phyloP scores from a whole-genome alignment of 768 basidiomycete genomes.

The Russula abietina region DNA sequence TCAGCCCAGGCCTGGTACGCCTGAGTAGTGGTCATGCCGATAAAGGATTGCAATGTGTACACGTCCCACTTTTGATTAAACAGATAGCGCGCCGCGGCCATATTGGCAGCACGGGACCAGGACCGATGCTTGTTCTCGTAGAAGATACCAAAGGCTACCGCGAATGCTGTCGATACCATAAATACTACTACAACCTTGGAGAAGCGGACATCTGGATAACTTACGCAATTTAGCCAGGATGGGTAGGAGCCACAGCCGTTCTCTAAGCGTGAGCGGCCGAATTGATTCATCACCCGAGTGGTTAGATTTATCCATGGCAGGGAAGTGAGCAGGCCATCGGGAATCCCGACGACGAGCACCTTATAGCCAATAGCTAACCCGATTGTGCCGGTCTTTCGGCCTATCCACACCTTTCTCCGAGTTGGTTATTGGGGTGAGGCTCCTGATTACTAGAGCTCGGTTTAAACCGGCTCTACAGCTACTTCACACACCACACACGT shows the following conservation, averaged over 20 bases:
- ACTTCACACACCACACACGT: no score
- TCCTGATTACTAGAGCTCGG: no score
- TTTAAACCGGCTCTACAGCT: no score
- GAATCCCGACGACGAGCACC: neutral
- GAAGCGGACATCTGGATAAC: neutral
- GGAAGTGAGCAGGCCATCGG: neutral
- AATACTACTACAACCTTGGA: neutral
- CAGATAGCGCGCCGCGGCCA: constrained; percentile 1
- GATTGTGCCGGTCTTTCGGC: neutral
- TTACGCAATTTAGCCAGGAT: neutral
- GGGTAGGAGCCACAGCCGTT: neutral
- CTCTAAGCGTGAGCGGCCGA: constrained; percentile 2
- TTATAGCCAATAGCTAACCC: neutral
- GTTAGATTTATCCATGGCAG: neutral
- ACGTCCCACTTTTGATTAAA: neutral
- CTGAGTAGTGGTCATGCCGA: constrained; percentile 1
- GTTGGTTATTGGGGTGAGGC: no score
- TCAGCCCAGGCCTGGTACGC: neutral
- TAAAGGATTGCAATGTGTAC: neutral
- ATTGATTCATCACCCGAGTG: neutral
- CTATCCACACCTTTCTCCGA: no score
- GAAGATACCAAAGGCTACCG: constrained; percentile 10
- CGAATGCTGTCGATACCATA: constrained; percentile 5
- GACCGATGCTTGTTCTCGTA: constrained; percentile 7
- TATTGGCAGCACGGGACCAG: neutral